Evolutionary conservation across 2,329 filamentous ascomycete genomes (phyloP), one percentile per base, ranked within the genome.

Genomic region (Epichloe amarillans): DNA sequence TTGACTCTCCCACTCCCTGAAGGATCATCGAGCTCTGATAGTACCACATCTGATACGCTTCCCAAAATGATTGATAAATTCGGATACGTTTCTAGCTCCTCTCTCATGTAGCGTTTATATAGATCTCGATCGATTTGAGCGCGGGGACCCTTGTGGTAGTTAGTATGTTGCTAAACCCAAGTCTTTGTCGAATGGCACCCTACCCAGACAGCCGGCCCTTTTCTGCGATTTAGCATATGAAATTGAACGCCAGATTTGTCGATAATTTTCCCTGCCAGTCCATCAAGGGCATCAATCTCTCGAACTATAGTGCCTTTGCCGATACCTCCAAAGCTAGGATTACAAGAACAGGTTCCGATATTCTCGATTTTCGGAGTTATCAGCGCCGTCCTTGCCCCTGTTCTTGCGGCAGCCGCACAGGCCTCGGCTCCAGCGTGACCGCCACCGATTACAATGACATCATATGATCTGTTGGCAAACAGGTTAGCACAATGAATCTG

Each of bases 211-310:
- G 93, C 93, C 5, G 91, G 88, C 0, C 93, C 93, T 63, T 97
- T 97, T 56, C 80, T 86, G 48, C 81, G 75, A 66, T 98, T 98
- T 61, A 98, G 68, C 17, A 94, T 77, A 55, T 87, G 83, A 66
- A 97, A 98, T 65, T 96, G 91, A n/a, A 96, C 80, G 5, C 88
- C 93, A 3, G 93, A 86, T 65, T 93, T 91, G 69, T 98, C 93
- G 53, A 95, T 88, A 21, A 96, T 84, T 37, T 88, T 79, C 0
- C 88, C 90, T 0, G 89, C 84, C 19, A 98, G 72, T 0, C 93
- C 93, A 62, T 97, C 93, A 53, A 98, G 74, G 0, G 93, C 93
- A 70, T 98, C 93, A 35, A 98, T 84, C 68, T 98, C 93, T 41
- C 91, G 83, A 47, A 98, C 73, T 73, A 98, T 96, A 10, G 88